phyloP scores from a whole-genome alignment of 176 grass and related monocot genomes.

The Oryza officinalis region DNA sequence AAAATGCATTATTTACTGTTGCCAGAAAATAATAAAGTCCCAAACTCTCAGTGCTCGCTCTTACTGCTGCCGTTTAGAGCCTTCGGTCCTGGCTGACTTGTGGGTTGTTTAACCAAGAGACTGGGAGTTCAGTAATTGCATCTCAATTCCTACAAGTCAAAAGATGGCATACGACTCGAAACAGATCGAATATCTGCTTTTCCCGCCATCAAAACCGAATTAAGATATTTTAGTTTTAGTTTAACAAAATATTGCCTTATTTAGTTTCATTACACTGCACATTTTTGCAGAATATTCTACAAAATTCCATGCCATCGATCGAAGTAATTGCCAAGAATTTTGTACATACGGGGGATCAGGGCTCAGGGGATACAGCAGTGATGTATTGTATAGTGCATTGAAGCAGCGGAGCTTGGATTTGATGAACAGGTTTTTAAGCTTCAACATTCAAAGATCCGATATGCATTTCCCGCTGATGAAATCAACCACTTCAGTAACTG shows the following conservation, averaged over 20 bases:
- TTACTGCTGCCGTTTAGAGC: too few relatives aligned
- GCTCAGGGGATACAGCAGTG: not conserved
- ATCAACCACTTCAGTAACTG: conserved; percentile 54
- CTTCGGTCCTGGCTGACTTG: too few relatives aligned
- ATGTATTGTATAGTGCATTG: not conserved
- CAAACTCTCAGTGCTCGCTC: too few relatives aligned
- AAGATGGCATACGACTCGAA: too few relatives aligned
- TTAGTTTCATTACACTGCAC: not conserved
- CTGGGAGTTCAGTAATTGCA: too few relatives aligned
- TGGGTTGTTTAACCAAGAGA: too few relatives aligned
- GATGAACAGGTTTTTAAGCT: conserved; percentile 1
- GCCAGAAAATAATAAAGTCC: too few relatives aligned
- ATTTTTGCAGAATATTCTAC: conserved; percentile 23
- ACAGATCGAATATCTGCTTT: too few relatives aligned
- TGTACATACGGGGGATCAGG: conserved; percentile 15
- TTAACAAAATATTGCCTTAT: conserved; percentile 23
- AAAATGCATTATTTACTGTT: too few relatives aligned
- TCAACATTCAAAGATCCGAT: conserved; percentile 55
- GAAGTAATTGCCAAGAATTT: conserved; percentile 27
- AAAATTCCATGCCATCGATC: not conserved
- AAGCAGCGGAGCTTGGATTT: not conserved
- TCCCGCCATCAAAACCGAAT: too few relatives aligned
- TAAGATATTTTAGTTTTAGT: not conserved
- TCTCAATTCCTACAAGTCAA: too few relatives aligned
- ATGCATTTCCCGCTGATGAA: conserved; percentile 70